Evolutionary conservation across 345 rosid genomes (phyloP), one percentile per base, ranked within the genome.

Genomic region (Hypericum androsaemum): DNA sequence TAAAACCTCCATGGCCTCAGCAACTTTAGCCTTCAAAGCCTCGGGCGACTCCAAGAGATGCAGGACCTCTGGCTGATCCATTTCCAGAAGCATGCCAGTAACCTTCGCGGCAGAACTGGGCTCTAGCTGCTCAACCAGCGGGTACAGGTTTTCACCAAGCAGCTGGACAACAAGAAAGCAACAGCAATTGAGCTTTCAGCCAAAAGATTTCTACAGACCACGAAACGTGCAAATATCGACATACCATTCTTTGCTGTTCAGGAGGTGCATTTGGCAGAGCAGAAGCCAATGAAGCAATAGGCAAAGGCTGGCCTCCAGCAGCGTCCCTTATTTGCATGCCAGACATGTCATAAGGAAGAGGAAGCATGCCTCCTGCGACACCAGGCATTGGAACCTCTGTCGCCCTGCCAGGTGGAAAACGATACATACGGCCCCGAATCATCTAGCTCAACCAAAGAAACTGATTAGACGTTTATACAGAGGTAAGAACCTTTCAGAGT

Each of bases 1-100:
- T 7, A 66, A 65, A 7, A 66, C 70, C 10, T 66, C 70, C 70
- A 66, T 55, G 10, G 71, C 71, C 59, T 67, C 71, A 0, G 71
- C 58, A 5, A 67, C 66, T 37, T 61, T 67, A n/a, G 63, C 62
- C 44, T 67, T 61, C 44, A 67, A 13, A 7, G 66, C 66, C 35
- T 61, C 66, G 1, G 71, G 71, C 8, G 71, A 67, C 32, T 67
- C 71, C 3, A 67, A 62, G 48, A 67, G 48, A 39, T 67, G 71
- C 17, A 67, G 14, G 5, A 67, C 71, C 55, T 67, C 71, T 1
- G 71, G 44, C 62, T 67, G 66, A 46, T 67, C 71, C 71, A 67
- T 67, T 63, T 67, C 71, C 37, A 67, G 50, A 40, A 66, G 71
- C 71, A 66, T 66, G 16, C 71, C 71, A 7, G 71, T 66, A 5